Conservation (phyloP, 75 land plant genomes). For the Sequoia sempervirens region DNA sequence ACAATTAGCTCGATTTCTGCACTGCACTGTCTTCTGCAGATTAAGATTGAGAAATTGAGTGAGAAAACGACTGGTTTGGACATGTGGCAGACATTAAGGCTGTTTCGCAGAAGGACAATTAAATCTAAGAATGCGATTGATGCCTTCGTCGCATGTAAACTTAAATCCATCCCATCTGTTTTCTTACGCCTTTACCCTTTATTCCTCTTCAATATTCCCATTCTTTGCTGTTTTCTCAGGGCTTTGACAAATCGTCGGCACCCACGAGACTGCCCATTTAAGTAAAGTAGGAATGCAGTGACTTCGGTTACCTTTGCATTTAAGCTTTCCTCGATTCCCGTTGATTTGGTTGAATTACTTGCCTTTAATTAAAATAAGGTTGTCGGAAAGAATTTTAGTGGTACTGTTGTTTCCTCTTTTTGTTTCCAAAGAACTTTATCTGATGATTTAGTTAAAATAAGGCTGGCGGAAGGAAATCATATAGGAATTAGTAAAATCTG, state of each 20-base stretch:
- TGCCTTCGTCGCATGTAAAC: not conserved
- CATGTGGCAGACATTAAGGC: not conserved
- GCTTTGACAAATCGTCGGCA: not conserved
- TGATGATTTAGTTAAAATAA: not conserved
- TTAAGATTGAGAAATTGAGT: not conserved
- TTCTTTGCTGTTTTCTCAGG: not conserved
- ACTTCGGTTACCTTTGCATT: not conserved
- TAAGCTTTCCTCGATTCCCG: not conserved
- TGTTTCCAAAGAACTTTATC: not conserved
- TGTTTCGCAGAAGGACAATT: not conserved
- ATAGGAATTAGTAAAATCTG: not conserved
- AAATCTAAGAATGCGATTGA: not conserved
- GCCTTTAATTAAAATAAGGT: slow-evolving; percentile 2
- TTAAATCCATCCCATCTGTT: not conserved
- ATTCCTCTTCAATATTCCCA: not conserved
- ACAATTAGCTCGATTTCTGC: not conserved
- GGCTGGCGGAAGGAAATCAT: not conserved
- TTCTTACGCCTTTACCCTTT: not conserved
- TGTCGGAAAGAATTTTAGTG: not conserved
- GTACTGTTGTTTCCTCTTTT: not conserved
- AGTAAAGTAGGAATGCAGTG: not conserved
- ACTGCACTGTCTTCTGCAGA: not conserved
- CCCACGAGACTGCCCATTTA: not conserved
- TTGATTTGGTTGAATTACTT: not conserved
- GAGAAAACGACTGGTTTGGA: not conserved